Conservation (phyloP, 805 yeast genomes). For the Starmera dryadoides region DNA sequence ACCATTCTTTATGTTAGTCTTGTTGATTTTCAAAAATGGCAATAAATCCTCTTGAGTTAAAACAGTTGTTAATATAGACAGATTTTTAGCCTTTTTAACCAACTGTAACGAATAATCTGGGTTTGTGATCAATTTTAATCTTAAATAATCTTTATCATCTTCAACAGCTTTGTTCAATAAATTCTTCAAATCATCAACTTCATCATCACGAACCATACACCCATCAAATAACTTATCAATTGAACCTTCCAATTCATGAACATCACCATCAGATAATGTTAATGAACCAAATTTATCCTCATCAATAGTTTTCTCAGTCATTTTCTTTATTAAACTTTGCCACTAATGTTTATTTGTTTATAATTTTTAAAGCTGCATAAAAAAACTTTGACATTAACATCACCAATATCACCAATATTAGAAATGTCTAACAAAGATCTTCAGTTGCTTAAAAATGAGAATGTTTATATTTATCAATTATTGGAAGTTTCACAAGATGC, state of each 20-base stretch:
- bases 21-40: slow-evolving; percentile 5
- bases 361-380: too few species aligned
- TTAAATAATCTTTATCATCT: neutral
- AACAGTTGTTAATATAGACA: neutral
- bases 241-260: neutral
- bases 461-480: slow-evolving; percentile 42
- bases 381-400: too few species aligned
- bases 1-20: slow-evolving; percentile 2
- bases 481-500: slow-evolving; percentile 61
- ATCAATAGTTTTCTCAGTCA: neutral
- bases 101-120: slow-evolving; percentile 2
- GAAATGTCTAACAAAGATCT: slow-evolving; percentile 10
- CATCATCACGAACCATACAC: neutral
- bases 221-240: neutral
- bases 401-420: too few species aligned
- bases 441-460: slow-evolving; percentile 9
- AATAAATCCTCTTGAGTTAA: slow-evolving; percentile 4
- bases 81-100: neutral
- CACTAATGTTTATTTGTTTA: neutral
- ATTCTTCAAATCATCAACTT: neutral
- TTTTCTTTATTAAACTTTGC: neutral
- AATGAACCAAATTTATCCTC: too few species aligned
- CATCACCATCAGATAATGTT: neutral
- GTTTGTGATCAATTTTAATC: slow-evolving; percentile 2
- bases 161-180: neutral